Evolutionary conservation across 306 rosid genomes (phyloP).

Genomic region (Glycyrrhiza uralensis): DNA sequence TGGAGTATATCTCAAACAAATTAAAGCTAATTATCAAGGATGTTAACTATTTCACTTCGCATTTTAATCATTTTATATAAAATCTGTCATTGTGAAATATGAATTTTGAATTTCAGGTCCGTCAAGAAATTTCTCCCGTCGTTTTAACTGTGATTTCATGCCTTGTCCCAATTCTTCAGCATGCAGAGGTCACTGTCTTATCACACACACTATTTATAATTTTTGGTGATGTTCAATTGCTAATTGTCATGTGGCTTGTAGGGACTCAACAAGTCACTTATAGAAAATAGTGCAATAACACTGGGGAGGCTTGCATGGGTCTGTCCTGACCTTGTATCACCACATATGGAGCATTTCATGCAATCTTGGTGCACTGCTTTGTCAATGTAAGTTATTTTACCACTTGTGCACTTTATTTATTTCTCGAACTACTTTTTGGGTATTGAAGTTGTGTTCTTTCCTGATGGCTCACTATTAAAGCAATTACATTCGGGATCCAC

Average conservation of each 20-base stretch:
- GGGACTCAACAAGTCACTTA: conserved; percentile 85
- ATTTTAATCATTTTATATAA: neutral
- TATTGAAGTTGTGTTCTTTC: too few relatives aligned
- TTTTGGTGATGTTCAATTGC: conserved; percentile 24
- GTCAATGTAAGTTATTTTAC: conserved; percentile 56
- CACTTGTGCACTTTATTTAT: neutral
- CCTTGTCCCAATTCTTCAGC: conserved; percentile 89
- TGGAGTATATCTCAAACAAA: too few relatives aligned
- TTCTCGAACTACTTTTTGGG: too few relatives aligned
- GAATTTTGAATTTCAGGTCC: conserved; percentile 61
- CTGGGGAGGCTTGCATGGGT: conserved; percentile 99
- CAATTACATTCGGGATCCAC: too few relatives aligned
- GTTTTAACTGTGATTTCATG: conserved; percentile 74
- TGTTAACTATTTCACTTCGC: neutral
- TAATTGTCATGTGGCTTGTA: conserved; percentile 38
- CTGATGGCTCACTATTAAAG: too few relatives aligned
- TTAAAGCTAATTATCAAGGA: too few relatives aligned
- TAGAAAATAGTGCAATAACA: conserved; percentile 95
- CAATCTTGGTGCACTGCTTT: conserved; percentile 95
- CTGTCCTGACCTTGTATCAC: conserved; percentile 92
- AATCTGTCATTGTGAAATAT: neutral
- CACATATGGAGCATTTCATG: conserved; percentile 99
- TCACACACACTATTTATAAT: conserved; percentile 7
- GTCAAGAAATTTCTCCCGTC: conserved; percentile 84
- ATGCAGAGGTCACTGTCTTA: conserved; percentile 63